A percentile compares a stretch with the other conserved stretches of the same genome.
Evolutionary conservation across 2,329 filamentous ascomycete genomes (phyloP).

Genomic region (Fusarium decemcellulare): DNA sequence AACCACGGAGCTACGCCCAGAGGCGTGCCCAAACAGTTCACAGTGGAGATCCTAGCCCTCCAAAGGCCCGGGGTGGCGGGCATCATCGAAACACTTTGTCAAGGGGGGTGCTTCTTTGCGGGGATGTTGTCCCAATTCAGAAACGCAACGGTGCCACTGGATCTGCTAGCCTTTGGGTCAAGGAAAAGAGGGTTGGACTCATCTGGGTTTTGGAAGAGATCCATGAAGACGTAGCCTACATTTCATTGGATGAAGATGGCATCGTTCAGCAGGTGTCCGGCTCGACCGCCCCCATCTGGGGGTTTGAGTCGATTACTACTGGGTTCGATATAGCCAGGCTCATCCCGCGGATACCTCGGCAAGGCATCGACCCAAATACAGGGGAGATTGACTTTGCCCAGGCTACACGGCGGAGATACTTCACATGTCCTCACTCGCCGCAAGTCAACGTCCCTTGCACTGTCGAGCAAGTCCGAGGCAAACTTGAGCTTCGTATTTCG

Average conservation of each 20-base stretch:
- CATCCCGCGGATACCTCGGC: conserved; percentile 85
- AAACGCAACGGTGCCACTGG: conserved; percentile 94
- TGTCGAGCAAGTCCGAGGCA: conserved; percentile 79
- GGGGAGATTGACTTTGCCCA: conserved; percentile 85
- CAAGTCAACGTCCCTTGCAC: conserved; percentile 88
- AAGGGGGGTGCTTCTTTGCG: conserved; percentile 90
- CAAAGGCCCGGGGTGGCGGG: conserved; percentile 66
- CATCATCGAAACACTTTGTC: conserved; percentile 83
- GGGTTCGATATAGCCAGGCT: conserved; percentile 84
- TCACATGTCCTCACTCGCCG: conserved; percentile 85
- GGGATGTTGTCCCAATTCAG: conserved; percentile 97
- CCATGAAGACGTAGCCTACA: conserved; percentile 88
- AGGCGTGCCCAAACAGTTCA: conserved; percentile 77
- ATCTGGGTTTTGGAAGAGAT: conserved; percentile 99
- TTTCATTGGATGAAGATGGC: conserved; percentile 84
- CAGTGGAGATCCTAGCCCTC: conserved; percentile 67
- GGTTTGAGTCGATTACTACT: conserved; percentile 73
- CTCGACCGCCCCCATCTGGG: conserved; percentile 90
- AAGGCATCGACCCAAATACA: conserved; percentile 77
- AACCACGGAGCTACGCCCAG: conserved; percentile 65
- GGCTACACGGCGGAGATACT: conserved; percentile 80
- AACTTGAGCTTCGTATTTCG: conserved; percentile 84
- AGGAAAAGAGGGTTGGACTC: conserved; percentile 92
- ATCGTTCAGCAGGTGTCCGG: conserved; percentile 79
- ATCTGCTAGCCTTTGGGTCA: conserved; percentile 97